Evolutionary conservation across 192 early-diverging fungal genomes (phyloP), one percentile per base, ranked within the genome.

Genomic region (Umbelopsis sp.): DNA sequence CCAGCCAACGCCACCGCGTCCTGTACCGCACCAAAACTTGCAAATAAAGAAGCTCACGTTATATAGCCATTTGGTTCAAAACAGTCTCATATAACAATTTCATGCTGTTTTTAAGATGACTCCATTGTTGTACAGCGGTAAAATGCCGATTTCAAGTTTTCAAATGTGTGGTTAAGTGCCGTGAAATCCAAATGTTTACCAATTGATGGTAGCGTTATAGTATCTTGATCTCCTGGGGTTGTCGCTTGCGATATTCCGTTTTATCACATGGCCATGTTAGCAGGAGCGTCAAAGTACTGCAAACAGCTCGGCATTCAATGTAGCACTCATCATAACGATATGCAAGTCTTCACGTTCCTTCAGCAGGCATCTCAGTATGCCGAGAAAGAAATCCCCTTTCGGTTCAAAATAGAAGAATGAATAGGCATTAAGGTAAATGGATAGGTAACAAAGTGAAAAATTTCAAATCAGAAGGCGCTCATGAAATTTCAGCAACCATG

Each of bases 241-340:
- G 71, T 26, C 88, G 71, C 51, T 83, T 80, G 54, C 74, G 26
- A 52, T 81, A 79, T n/a, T 82, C 68, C 38, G 75, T 66, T 25
- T 83, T 80, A 62, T 89, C 86, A 86, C 78, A 21, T 92, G 75
- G 47, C 79, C 43, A 73, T 66, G 20, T 76, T 68, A 38, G 79
- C 52, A 22, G 79, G 79, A 7, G 89, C 69, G 25, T 87, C 89
- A 77, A 97, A 97, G 72, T 96, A 97, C 5, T 73, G 89, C 85
- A 76, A 96, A 96, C 38, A 89, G 76, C 20, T 89, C 83, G 67
- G 91, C 89, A 76, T 96, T 93, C 69, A 93, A 88, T 0, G 94
- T 96, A 45, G 96, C 96, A 56, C 92, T 94, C 96, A 97, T 97
- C 70, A 97, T 83, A 31, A 97, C 89, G 11, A 97, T 79, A 36